phyloP scores from a whole-genome alignment of 345 rosid species.

The Tarenaya hassleriana region DNA sequence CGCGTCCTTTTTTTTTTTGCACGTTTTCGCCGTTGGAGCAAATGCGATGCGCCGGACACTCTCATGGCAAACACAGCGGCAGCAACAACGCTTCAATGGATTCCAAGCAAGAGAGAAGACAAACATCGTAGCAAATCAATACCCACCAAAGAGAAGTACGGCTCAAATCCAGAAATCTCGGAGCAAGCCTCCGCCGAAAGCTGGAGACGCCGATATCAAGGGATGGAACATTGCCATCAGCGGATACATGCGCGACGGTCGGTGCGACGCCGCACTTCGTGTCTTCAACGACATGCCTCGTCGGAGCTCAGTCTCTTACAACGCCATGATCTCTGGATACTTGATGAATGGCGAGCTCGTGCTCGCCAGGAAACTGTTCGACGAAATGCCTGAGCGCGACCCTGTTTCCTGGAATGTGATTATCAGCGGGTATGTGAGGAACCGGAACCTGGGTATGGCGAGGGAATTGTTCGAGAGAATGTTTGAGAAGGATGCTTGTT shows the following conservation, averaged over 20 bases:
- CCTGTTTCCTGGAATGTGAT: constrained; percentile 50
- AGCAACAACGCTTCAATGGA: constrained; percentile 2
- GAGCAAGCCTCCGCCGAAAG: neutral
- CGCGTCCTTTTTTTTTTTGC: neutral
- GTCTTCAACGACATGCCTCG: constrained; percentile 48
- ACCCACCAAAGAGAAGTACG: constrained; percentile 33
- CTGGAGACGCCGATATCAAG: constrained; percentile 38
- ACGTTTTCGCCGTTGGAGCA: neutral
- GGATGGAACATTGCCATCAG: constrained; percentile 48
- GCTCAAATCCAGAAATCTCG: constrained; percentile 19
- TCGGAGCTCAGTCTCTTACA: constrained; percentile 40
- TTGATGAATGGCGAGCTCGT: constrained; percentile 28
- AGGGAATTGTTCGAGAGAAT: constrained; percentile 37
- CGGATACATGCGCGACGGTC: constrained; percentile 48
- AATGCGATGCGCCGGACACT: constrained; percentile 29
- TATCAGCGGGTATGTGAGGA: constrained; percentile 40
- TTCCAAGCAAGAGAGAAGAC: neutral
- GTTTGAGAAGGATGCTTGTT: constrained; percentile 43
- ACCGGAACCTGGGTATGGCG: constrained; percentile 32
- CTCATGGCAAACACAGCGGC: neutral
- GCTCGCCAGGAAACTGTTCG: constrained; percentile 38
- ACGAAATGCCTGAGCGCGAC: constrained; percentile 42
- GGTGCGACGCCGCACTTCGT: constrained; percentile 34
- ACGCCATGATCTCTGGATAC: constrained; percentile 45
- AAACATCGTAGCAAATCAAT: constrained; percentile 13